Conservation (phyloP, 2,329 filamentous ascomycete species). For the Colletotrichum costaricense region DNA sequence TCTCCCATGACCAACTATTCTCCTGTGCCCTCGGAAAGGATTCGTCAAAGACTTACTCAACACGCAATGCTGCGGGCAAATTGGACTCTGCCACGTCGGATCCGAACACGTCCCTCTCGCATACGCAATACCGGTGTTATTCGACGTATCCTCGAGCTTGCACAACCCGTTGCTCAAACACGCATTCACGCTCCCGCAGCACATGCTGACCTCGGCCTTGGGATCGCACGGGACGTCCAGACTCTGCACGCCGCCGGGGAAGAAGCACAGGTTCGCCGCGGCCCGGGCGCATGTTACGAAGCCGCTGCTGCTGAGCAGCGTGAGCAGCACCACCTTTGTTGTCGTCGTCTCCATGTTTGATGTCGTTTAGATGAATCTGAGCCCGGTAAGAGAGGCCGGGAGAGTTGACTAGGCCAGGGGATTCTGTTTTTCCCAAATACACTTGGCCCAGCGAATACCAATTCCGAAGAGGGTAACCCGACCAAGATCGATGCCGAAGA, state of each 20-base stretch:
- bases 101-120: conserved; percentile 31
- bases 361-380: background rate
- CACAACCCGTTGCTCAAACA: conserved; percentile 32
- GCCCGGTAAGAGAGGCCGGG: too few relatives aligned
- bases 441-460: background rate
- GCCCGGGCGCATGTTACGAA: background rate
- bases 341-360: conserved; percentile 9
- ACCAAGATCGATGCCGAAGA: too few relatives aligned
- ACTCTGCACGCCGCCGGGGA: conserved; percentile 31
- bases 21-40: background rate
- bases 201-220: conserved; percentile 33
- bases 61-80: conserved; percentile 28
- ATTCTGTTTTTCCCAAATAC: background rate
- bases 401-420: too few relatives aligned
- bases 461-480: too few relatives aligned
- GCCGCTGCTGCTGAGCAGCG: conserved; percentile 13
- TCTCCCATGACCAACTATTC: background rate
- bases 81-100: conserved; percentile 30
- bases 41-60: conserved; percentile 8
- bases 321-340: conserved; percentile 13
- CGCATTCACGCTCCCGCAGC: conserved; percentile 29
- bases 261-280: conserved; percentile 31
- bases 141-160: conserved; percentile 27
- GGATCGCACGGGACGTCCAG: conserved; percentile 32
- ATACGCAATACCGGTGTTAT: conserved; percentile 29